phyloP scores from a whole-genome alignment of 2,329 filamentous ascomycete genomes.

The Kalaharituber pfeilii region DNA sequence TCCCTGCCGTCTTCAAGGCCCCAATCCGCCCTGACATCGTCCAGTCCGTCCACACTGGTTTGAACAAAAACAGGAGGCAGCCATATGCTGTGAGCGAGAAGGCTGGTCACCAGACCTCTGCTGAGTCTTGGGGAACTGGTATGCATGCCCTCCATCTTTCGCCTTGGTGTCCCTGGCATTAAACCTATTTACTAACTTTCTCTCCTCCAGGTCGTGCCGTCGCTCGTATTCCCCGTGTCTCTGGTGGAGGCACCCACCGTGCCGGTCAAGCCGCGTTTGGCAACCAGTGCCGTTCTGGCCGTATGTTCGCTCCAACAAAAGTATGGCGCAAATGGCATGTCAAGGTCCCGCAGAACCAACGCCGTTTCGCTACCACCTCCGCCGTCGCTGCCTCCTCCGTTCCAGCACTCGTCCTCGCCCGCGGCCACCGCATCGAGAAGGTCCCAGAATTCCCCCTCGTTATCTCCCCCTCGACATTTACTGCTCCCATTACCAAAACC shows the following conservation, averaged over 20 bases:
- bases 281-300: constrained; percentile 99
- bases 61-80: constrained; percentile 99
- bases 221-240: constrained; percentile 99
- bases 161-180: too few relatives aligned
- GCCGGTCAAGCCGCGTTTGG: constrained; percentile 99
- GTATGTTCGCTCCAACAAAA: constrained; percentile 99
- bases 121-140: constrained; percentile 99
- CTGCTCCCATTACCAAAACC: constrained; percentile 69
- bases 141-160: constrained; percentile 33
- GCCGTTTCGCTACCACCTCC: constrained; percentile 94
- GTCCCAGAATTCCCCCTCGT: constrained; percentile 96
- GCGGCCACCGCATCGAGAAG: constrained; percentile 83
- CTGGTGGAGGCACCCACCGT: constrained; percentile 99
- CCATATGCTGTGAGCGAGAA: constrained; percentile 99
- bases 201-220: constrained; percentile 88
- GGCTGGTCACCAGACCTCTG: constrained; percentile 99
- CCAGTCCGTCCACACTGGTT: constrained; percentile 88
- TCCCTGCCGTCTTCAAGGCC: constrained; percentile 90
- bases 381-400: constrained; percentile 92
- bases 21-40: constrained; percentile 99
- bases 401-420: constrained; percentile 84
- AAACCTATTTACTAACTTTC: too few relatives aligned
- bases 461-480: constrained; percentile 77
- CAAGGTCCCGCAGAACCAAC: constrained; percentile 99
- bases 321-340: constrained; percentile 99